A percentile compares a stretch with the other conserved stretches of the same genome.
Conservation (phyloP, 345 rosid species). For the Eutrema japonicum region DNA sequence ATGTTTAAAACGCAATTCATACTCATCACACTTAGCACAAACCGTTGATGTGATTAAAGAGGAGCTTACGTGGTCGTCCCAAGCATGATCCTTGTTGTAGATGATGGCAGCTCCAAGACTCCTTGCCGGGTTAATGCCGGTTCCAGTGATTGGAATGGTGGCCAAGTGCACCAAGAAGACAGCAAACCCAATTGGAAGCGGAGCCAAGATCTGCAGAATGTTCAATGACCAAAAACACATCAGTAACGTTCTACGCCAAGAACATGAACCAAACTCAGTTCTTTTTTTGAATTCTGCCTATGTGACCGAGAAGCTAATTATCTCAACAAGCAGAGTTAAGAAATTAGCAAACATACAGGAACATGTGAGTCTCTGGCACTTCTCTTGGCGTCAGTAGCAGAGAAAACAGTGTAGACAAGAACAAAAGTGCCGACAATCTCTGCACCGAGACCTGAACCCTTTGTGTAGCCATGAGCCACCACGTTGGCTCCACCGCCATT, state of each 20-base stretch:
- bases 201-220: conserved; percentile 61
- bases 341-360: conserved; percentile 52
- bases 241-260: neutral
- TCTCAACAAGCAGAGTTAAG: no score
- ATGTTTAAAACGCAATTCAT: neutral
- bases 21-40: neutral
- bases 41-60: neutral
- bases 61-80: conserved; percentile 61
- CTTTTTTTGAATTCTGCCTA: neutral
- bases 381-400: conserved; percentile 81
- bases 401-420: conserved; percentile 73
- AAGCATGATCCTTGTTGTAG: conserved; percentile 54
- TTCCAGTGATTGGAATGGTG: conserved; percentile 73
- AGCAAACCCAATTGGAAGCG: conserved; percentile 75
- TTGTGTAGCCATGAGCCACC: conserved; percentile 64
- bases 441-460: conserved; percentile 76
- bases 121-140: conserved; percentile 77
- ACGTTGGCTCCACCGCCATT: conserved; percentile 66
- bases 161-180: conserved; percentile 78
- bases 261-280: neutral
- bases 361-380: conserved; percentile 83
- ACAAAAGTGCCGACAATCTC: conserved; percentile 74
- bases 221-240: neutral
- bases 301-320: neutral
- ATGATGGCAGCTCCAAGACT: conserved; percentile 78